Base-by-base conservation (phyloP, 2,329 filamentous ascomycete genomes). In the Escovopsis sp. region DNA sequence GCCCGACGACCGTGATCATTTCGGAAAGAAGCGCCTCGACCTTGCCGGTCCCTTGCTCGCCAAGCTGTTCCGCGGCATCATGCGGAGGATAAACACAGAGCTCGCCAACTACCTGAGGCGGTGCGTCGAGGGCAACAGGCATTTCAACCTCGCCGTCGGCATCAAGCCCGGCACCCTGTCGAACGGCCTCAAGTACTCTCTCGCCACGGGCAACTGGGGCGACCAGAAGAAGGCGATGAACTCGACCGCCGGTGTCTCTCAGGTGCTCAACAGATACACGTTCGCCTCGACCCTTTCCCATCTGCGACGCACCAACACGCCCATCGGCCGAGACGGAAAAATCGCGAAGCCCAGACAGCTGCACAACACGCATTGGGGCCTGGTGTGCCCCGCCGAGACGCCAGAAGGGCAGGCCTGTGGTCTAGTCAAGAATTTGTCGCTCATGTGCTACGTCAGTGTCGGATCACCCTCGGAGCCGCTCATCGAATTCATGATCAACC, bases 381-480 rank as follows among this genome's bases (percentile, higher is more conserved):
- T 96, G 48, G 88, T 98, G 14, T 98, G 90, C 57, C 90, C 90
- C 21, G 88, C 90, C 21, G 90, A 98, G 57, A 98, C 90, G 13
- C 90, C 90, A 17, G 90, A 98, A 71, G 90, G 90, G 43, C 90
- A 98, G 57, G 90, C 90, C 59, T 98, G 90, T 64, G 90, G 90
- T 62, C 66, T 98, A 44, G 90, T 98, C 58, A 98, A 98, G 68
- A 98, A 98, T 52, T 54, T 98, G 54, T 87, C 90, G 5, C 68
- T 98, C 35, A 96, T 98, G 88, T 96, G 90, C 54, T 94, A 93
- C 50, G 87, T 98, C 52, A 94, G 86, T 50, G 87, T 96, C 34
- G 88, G 88, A 49, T 92, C 86, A 21, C 85, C 87, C 13, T 83
- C 83, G 14, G 81, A 88, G 38, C 87, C 88, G 2, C 81, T 96